Evolutionary conservation across 306 rosid genomes (phyloP), one percentile per base, ranked within the genome.

Genomic region (Hippophae tibetana): DNA sequence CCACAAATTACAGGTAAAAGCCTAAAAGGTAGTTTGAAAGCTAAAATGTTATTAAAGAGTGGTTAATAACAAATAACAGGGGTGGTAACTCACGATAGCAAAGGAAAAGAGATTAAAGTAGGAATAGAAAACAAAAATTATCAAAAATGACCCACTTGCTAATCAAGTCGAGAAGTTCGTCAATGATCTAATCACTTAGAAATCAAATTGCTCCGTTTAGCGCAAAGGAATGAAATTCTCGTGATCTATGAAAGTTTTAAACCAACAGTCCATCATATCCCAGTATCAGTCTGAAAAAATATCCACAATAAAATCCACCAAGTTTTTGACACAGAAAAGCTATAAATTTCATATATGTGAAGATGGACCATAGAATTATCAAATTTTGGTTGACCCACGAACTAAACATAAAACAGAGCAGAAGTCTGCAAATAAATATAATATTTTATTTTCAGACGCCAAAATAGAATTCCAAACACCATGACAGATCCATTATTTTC

Each of bases 401-500:
- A 8, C 60, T 46, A 18, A 42, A 58, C 53, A 58, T 43, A 58
- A 53, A 8, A 12, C 12, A 27, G 58, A 42, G 8, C 7, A 46
- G 26, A 23, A 56, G 11, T 13, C 31, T 14, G 10, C 41, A 13
- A 10, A 42, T n/a, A 58, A 59, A 50, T 10, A 48, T 41, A 12
- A 8, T 14, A 47, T 60, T 47, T 42, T 46, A 41, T 27, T 59
- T 18, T 51, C 58, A 76, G 48, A 75, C 54, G 63, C 38, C 63
- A 79, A 57, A 62, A 54, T 52, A 68, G 58, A 65, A 71, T 60
- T 66, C 51, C 68, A 58, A 45, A 18, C 23, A 18, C 1, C 23
- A 18, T 18, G 23, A 18, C 23, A 18, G 23, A 18, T 18, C 23
- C 23, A 18, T 18, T 18, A 18, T 18, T 18, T 18, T 18, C 23